Conservation (phyloP, 208 protist genomes). For the Acanthamoeba divionensis region DNA sequence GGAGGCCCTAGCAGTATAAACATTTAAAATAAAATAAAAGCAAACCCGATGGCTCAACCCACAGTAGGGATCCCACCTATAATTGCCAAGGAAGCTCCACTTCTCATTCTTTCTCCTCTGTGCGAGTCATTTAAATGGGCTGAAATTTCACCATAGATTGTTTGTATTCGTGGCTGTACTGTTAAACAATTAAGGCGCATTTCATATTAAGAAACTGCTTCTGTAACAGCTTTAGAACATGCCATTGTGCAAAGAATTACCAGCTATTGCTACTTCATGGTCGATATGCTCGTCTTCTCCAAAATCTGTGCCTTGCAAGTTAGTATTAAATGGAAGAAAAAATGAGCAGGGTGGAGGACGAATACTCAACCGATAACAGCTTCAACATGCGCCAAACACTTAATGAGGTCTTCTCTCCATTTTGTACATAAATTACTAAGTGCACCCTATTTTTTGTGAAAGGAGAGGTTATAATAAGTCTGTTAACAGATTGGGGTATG, state of each 20-base stretch:
- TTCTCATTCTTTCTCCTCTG: conserved; percentile 64
- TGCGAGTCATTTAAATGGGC: conserved; percentile 56
- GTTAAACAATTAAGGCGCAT: no score
- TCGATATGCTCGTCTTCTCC: conserved; percentile 80
- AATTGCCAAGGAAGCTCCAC: conserved; percentile 74
- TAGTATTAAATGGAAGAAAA: neutral
- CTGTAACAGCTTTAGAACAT: no score
- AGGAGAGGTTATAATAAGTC: neutral
- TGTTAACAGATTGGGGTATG: conserved; percentile 20
- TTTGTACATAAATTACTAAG: conserved; percentile 54
- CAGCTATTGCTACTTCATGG: conserved; percentile 3
- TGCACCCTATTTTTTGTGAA: conserved; percentile 62
- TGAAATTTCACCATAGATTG: conserved; percentile 48
- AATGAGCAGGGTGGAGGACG: neutral
- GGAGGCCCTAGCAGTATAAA: no score
- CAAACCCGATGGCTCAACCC: neutral
- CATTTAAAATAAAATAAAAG: no score
- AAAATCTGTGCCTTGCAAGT: conserved; percentile 67
- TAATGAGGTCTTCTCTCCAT: conserved; percentile 57
- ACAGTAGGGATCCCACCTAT: conserved; percentile 41
- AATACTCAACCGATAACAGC: conserved; percentile 77
- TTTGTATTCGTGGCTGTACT: conserved; percentile 50
- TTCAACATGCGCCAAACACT: conserved; percentile 76
- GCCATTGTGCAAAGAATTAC: neutral
- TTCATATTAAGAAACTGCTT: no score